These are phyloP conservation scores for Starmera stellimalicola DNA, from an alignment of 1,139 yeast species.

Conservation along the genomic window DNA sequence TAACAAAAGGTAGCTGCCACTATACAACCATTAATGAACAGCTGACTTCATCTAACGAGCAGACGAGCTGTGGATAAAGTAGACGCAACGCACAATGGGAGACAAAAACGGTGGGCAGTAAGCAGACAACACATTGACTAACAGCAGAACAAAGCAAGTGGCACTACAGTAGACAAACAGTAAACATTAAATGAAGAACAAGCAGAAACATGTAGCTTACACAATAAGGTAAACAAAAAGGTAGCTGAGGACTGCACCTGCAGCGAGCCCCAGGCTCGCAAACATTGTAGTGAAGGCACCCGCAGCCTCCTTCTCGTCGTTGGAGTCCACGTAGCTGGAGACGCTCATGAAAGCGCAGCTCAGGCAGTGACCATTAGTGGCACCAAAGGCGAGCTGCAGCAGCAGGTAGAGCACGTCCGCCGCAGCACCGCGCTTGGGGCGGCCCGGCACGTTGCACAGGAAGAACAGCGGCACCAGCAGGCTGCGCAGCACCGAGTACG, in stretches of 20 bases:
- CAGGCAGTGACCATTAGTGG: conserved; percentile 79
- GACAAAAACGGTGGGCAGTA: no score
- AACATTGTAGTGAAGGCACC: conserved; percentile 85
- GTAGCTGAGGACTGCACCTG: conserved; percentile 71
- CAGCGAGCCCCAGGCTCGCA: conserved; percentile 64
- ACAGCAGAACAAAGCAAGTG: no score
- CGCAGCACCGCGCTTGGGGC: conserved; percentile 25
- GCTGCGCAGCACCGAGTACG: conserved; percentile 45
- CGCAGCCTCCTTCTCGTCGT: conserved; percentile 78
- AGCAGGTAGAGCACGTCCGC: conserved; percentile 62
- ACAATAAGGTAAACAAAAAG: conserved; percentile 34
- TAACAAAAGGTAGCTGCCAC: no score
- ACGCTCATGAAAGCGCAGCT: conserved; percentile 79
- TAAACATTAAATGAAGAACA: no score
- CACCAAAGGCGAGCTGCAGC: conserved; percentile 70
- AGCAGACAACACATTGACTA: no score
- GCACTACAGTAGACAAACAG: no score
- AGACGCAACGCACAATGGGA: no score
- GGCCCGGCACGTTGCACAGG: conserved; percentile 50
- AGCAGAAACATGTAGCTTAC: no score
- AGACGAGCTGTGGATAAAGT: no score
- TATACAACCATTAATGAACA: no score
- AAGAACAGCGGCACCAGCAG: conserved; percentile 55
- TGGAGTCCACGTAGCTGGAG: conserved; percentile 45
- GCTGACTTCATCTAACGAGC: no score